Base-by-base conservation (phyloP, 2,329 filamentous ascomycete species). In the Botrytis medusae region DNA sequence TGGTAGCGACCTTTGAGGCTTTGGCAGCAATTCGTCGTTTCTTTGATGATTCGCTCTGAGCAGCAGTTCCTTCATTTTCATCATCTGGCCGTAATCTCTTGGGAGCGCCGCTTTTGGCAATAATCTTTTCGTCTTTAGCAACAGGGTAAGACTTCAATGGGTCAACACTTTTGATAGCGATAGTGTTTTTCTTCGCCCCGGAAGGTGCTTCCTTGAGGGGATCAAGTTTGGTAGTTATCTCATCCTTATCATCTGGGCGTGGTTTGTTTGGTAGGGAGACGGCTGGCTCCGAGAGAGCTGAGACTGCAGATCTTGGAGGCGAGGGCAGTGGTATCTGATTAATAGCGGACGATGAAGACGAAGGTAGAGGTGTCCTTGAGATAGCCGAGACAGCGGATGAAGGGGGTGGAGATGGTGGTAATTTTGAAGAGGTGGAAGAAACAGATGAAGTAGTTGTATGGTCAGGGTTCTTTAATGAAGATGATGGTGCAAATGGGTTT, bases 21-120 rank as follows among this genome's bases (percentile, higher is more conserved):
- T 64, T 64, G 61, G 40, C 40, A 64, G 18, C 18, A 20, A 46
- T 29, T 20, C 64, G 25, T 42, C 46, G 46, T n/a, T 57, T 68
- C 34, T 68, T 68, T 16, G 34, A 18, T 4, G 46, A 57, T 54
- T 54, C 48, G 1, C 6, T 22, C 4, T 54, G 34, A n/a, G 32
- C 14, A 29, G 60, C 25, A 6, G 2, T 71, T 34, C 20, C 46
- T 44, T 71, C 69, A 29, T 40, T 34, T 5, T 65, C 69, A 7
- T 65, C 69, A 22, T 65, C 69, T 65, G 32, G 18, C 29, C 32
- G 60, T 32, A 18, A 32, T 65, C 69, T 37, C n/a, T 71, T 71
- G 8, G 34, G 25, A 18, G 60, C 63, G 25, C 20, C 22, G 18
- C 46, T 18, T 22, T 40, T 65, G 5, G 18, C 34, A 16, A n/a